Base-by-base conservation (phyloP, 2,329 filamentous ascomycete species). In the Basipetospora chlamydospora region DNA sequence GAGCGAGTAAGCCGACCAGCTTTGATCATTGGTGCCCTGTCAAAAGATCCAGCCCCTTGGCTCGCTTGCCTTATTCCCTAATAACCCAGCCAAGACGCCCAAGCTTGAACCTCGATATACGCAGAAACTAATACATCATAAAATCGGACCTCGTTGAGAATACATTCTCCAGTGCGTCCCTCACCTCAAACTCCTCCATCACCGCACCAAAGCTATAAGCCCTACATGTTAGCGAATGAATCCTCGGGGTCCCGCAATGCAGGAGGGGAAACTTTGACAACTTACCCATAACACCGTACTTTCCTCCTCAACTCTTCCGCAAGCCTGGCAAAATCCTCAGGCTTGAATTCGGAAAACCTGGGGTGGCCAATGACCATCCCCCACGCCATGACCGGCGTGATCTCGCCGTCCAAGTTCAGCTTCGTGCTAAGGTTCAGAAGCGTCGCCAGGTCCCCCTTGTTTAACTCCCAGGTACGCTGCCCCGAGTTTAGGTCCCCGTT, bases 311-410 rank as follows among this genome's bases (percentile, higher is more conserved):
- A 65, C 40, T 85, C 81, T 35, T 77, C 75, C 35, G 80, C 76
- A 45, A 95, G 65, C 43, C 64, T 68, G 46, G 70, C 65, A 46
- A 94, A 74, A 49, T 95, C 85, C 26, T 73, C 67, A 35, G 60
- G 56, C 12, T 64, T 73, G 44, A 95, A 59, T 45, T 80, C 73
- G 5, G 53, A 52, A 43, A 87, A 75, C 42, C 79, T 66, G 26
- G 80, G 73, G 55, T 90, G 78, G 31, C 66, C 69, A 43, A 85
- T 63, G 34, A 96, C 69, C 59, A 83, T 80, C 34, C 84, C 80
- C 75, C 90, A 88, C 1, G 87, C 87, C 84, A 93, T 93, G 45
- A 95, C 82, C 0, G 90, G 90, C 13, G 88, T 96, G 49, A 96
- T 83, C 58, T 92, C 84, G 36, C 85, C 85, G 42, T 90, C 83